Evolutionary conservation across 306 rosid genomes (phyloP), one percentile per base, ranked within the genome.

Genomic region (Cicer judaicum): DNA sequence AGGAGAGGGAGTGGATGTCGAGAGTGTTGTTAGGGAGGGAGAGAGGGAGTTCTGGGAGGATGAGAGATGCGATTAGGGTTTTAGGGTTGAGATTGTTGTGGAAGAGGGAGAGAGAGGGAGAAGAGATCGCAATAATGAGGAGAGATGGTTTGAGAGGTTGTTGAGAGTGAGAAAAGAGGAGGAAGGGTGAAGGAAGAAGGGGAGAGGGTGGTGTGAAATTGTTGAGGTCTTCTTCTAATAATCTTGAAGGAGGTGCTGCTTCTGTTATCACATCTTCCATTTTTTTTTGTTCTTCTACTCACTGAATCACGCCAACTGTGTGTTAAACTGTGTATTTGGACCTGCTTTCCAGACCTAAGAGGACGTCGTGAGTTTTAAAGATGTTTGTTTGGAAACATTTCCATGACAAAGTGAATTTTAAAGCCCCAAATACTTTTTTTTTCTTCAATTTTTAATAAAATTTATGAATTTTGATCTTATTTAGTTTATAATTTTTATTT

Each of bases 251-350:
- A 10, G 93, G 95, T 18, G 97, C 89, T 76, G 81, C 80, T 76
- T 91, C 97, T 7, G 97, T 91, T 8, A 91, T 79, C 1, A 91
- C 90, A 29, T 91, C 98, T 81, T 91, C 98, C 98, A 94, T 81
- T 87, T 5, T 15, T 36, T 16, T 34, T 41, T 41, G 8, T 36
- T 38, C 44, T 10, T 29, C 36, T 29, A 29, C 36, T 29, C 36
- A 29, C 36, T 29, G 36, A 29, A 29, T 29, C 36, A 29, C 36
- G 4, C 36, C 5, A 29, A 29, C 0, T 29, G 36, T 29, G 36
- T 29, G 5, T 29, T 3, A 29, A 3, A 5, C 5, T 29, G 36
- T 29, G 36, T 29, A 29, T 29, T 29, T 29, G 36, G 36, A 29
- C 5, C 36, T 3, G 36, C 36, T 29, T 29, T 4, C 36, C 36